Evolutionary conservation across 495 filamentous ascomycete genomes (phyloP).

Genomic region (Penicillium coffeae): DNA sequence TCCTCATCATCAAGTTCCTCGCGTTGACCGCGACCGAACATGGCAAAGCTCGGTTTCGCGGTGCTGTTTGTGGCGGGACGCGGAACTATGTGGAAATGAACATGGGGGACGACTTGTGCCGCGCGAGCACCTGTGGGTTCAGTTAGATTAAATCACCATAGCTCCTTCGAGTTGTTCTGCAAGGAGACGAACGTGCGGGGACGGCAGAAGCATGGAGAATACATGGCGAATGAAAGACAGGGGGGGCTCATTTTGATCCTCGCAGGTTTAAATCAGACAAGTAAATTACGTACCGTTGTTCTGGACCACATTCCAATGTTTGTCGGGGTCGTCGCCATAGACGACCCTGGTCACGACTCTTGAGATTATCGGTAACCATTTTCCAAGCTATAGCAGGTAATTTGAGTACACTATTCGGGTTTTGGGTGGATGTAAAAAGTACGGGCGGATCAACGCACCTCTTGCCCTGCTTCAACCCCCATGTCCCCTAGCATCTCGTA

Average conservation of each 20-base stretch:
- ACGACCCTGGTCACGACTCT: constrained; percentile 59
- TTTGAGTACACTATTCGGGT: neutral
- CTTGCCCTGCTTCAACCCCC: constrained; percentile 47
- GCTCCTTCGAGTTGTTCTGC: neutral
- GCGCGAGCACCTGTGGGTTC: constrained; percentile 59
- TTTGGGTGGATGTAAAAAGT: too few relatives aligned
- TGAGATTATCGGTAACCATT: constrained; percentile 71
- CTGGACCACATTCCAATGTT: constrained; percentile 80
- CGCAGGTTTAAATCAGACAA: neutral
- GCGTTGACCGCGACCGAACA: constrained; percentile 82
- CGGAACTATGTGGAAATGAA: constrained; percentile 91
- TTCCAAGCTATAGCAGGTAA: constrained; percentile 44
- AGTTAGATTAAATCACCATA: constrained; percentile 8
- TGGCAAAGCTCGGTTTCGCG: constrained; percentile 56
- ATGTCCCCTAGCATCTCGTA: constrained; percentile 67
- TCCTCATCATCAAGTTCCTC: constrained; percentile 87
- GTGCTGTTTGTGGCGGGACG: constrained; percentile 41
- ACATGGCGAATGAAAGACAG: neutral
- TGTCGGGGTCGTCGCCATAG: constrained; percentile 30
- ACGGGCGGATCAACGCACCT: constrained; percentile 31
- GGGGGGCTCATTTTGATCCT: neutral
- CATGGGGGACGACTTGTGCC: constrained; percentile 85
- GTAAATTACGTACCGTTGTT: constrained; percentile 69
- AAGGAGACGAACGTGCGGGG: neutral
- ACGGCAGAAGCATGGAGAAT: neutral